These are phyloP conservation scores for Cordyceps farinosa DNA, from an alignment of 2,329 filamentous ascomycete species.

Conservation along the genomic window DNA sequence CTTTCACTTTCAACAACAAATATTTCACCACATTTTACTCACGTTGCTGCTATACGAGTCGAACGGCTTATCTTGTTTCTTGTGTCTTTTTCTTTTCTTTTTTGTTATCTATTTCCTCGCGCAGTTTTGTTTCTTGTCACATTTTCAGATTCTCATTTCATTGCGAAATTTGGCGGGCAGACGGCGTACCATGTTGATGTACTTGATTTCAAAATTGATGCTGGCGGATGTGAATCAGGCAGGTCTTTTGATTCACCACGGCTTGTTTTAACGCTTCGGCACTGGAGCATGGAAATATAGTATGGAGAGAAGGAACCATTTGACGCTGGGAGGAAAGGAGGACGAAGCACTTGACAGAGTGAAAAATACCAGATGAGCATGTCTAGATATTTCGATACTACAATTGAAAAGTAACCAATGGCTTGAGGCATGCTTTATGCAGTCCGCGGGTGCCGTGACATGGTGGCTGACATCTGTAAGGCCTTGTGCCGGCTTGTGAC, in stretches of 20 bases:
- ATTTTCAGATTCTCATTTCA: constrained; percentile 9
- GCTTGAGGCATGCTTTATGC: background rate
- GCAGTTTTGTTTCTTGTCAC: constrained; percentile 5
- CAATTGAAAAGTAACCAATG: constrained; percentile 9
- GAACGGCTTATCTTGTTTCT: constrained; percentile 2
- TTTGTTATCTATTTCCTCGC: constrained; percentile 4
- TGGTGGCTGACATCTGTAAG: background rate
- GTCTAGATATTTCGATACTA: constrained; percentile 14
- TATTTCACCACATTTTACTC: constrained; percentile 1
- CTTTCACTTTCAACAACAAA: constrained; percentile 1
- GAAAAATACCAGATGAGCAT: constrained; percentile 17
- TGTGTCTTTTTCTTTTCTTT: constrained; percentile 12
- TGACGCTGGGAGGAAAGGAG: constrained; percentile 4
- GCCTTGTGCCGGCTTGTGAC: background rate
- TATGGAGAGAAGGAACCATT: constrained; percentile 1
- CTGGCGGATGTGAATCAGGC: constrained; percentile 29
- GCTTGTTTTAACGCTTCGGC: constrained; percentile 18
- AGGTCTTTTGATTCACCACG: constrained; percentile 32
- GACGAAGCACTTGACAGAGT: constrained; percentile 10
- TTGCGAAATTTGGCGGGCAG: constrained; percentile 19
- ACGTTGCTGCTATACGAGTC: constrained; percentile 5
- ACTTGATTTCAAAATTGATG: constrained; percentile 16
- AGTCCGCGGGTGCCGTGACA: background rate
- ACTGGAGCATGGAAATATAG: constrained; percentile 5
- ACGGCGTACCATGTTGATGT: constrained; percentile 17